Percentiles rank a stretch among this genome's conserved stretches.
Evolutionary conservation across 352 stramenopile species (phyloP).

Genomic region (Phytophthora citricola): DNA sequence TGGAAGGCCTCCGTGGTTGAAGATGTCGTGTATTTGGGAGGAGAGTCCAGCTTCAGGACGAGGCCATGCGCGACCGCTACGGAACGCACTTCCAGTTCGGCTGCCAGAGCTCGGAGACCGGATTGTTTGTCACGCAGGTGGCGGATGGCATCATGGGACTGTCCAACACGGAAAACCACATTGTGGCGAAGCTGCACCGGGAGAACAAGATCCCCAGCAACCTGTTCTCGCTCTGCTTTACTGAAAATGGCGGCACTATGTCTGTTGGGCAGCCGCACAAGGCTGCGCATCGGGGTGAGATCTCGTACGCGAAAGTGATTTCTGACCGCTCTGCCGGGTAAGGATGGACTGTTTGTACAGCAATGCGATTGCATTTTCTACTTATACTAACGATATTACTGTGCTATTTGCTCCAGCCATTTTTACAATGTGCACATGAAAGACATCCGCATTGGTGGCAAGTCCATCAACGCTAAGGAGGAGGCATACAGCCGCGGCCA

Average conservation of each 20-base stretch:
- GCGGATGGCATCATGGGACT: conserved; percentile 88
- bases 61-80: conserved; percentile 59
- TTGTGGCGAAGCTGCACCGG: conserved; percentile 75
- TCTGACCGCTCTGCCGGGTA: conserved; percentile 41
- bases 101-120: conserved; percentile 78
- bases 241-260: conserved; percentile 71
- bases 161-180: conserved; percentile 74
- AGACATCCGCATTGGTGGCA: conserved; percentile 70
- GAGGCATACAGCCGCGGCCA: conserved; percentile 54
- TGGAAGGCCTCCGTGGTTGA: conserved; percentile 85
- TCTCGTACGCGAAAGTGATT: conserved; percentile 67
- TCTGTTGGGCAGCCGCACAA: conserved; percentile 63
- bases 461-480: conserved; percentile 58
- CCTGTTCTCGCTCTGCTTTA: conserved; percentile 84
- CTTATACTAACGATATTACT: conserved; percentile 7
- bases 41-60: conserved; percentile 58
- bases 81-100: conserved; percentile 85
- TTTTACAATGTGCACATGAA: conserved; percentile 79
- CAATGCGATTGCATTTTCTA: not conserved
- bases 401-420: conserved; percentile 32
- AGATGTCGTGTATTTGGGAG: conserved; percentile 82
- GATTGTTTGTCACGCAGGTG: conserved; percentile 84
- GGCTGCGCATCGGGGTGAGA: conserved; percentile 53
- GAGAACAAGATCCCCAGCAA: conserved; percentile 87
- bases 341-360: not conserved